phyloP scores from a whole-genome alignment of 2,329 filamentous ascomycete genomes.

The Fusarium nelsonii region DNA sequence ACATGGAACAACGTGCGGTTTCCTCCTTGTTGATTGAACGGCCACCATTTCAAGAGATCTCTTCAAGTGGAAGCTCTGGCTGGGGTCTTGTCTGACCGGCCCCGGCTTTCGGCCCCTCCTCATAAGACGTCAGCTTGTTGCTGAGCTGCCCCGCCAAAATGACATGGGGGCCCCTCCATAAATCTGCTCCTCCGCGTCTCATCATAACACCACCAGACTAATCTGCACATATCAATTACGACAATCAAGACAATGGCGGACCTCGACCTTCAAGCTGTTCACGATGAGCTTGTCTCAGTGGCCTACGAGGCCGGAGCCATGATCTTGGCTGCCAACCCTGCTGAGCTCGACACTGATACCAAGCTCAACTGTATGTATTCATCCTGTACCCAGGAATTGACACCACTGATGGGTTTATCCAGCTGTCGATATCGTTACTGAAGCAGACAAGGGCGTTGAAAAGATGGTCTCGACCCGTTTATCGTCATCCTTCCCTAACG shows the following conservation, averaged over 20 bases:
- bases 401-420: constrained; percentile 15
- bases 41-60: not conserved
- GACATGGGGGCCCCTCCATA: constrained; percentile 42
- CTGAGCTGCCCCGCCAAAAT: constrained; percentile 38
- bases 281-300: constrained; percentile 69
- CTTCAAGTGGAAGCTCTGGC: constrained; percentile 13
- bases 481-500: constrained; percentile 64
- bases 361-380: constrained; percentile 72
- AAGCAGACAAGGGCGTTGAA: constrained; percentile 75
- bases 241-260: constrained; percentile 60
- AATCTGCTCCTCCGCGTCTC: constrained; percentile 26
- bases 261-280: constrained; percentile 71
- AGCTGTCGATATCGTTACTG: constrained; percentile 78
- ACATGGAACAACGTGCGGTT: constrained; percentile 8
- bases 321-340: constrained; percentile 72
- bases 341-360: constrained; percentile 67
- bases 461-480: constrained; percentile 69
- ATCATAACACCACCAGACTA: constrained; percentile 2
- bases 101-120: constrained; percentile 37
- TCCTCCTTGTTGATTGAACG: not conserved
- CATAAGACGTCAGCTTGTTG: constrained; percentile 16
- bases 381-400: not conserved
- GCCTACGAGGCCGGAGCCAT: constrained; percentile 74
- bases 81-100: constrained; percentile 17
- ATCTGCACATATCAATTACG: not conserved